Conservation (phyloP, 495 filamentous ascomycete species). For the Penicillium crystallinum region DNA sequence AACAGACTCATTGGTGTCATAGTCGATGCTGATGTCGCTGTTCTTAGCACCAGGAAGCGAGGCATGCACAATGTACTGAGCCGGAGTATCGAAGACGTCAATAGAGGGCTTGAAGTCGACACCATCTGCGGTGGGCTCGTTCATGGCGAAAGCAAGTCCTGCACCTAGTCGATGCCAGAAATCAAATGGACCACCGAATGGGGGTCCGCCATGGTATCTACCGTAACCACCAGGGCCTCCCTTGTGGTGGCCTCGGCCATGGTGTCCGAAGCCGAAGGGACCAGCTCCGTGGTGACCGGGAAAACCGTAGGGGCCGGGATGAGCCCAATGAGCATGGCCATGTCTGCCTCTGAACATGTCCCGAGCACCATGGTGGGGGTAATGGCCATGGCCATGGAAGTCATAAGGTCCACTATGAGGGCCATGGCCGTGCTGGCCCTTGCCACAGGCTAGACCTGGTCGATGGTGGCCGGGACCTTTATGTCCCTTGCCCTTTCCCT, state of each 20-base stretch:
- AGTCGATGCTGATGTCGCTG: conserved; percentile 70
- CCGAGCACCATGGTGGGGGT: no score
- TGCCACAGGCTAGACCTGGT: neutral
- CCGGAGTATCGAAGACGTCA: conserved; percentile 66
- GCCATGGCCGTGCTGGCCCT: neutral
- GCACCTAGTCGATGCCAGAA: conserved; percentile 33
- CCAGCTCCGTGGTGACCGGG: conserved; percentile 4
- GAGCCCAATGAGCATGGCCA: neutral
- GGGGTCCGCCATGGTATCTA: conserved; percentile 6
- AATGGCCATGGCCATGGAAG: no score
- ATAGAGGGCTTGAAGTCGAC: conserved; percentile 58
- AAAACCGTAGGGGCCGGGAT: neutral
- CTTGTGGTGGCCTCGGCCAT: conserved; percentile 7
- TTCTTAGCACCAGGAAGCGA: conserved; percentile 74
- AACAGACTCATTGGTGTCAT: conserved; percentile 59
- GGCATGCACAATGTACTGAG: conserved; percentile 61
- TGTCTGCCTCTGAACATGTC: no score
- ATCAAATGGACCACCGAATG: conserved; percentile 10
- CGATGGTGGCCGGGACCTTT: neutral
- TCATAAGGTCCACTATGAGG: neutral
- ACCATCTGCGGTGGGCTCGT: conserved; percentile 21
- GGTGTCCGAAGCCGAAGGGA: neutral
- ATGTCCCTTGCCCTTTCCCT: conserved; percentile 11
- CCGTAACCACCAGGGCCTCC: conserved; percentile 16
- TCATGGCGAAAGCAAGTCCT: conserved; percentile 29